These are phyloP conservation scores for Jimgerdemannia flammicorona DNA, from an alignment of 192 early-diverging fungal species.

Conservation along the genomic window DNA sequence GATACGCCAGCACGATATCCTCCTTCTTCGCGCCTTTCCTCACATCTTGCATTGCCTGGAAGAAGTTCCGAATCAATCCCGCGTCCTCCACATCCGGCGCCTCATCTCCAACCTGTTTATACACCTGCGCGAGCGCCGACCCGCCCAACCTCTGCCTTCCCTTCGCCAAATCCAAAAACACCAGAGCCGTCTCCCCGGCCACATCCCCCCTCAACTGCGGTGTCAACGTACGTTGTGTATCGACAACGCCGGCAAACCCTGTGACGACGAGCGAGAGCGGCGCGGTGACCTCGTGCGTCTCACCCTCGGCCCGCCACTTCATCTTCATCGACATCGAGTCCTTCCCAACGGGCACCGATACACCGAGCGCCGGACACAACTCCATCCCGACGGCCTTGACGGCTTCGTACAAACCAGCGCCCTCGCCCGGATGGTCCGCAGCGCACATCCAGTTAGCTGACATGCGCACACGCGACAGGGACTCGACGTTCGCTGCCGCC, in stretches of 20 bases:
- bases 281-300: slow-evolving; percentile 67
- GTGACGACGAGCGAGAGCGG: slow-evolving; percentile 93
- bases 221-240: slow-evolving; percentile 84
- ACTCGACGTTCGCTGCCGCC: slow-evolving; percentile 78
- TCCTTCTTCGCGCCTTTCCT: slow-evolving; percentile 28
- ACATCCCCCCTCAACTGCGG: slow-evolving; percentile 65
- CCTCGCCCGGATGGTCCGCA: slow-evolving; percentile 88
- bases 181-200: slow-evolving; percentile 52
- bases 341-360: slow-evolving; percentile 98
- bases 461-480: slow-evolving; percentile 72
- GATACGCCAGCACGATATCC: slow-evolving; percentile 83
- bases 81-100: slow-evolving; percentile 87
- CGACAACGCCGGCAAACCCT: slow-evolving; percentile 84
- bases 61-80: slow-evolving; percentile 69
- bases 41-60: slow-evolving; percentile 63
- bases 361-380: slow-evolving; percentile 87
- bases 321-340: slow-evolving; percentile 99
- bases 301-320: slow-evolving; percentile 62
- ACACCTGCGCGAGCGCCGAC: slow-evolving; percentile 93
- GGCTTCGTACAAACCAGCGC: slow-evolving; percentile 86
- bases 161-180: slow-evolving; percentile 82
- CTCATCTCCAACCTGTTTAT: slow-evolving; percentile 72
- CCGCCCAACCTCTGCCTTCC: slow-evolving; percentile 91
- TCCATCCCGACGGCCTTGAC: slow-evolving; percentile 92
- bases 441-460: slow-evolving; percentile 99